phyloP scores from a whole-genome alignment of 2,329 filamentous ascomycete genomes.

The Trichoderma harzianum region DNA sequence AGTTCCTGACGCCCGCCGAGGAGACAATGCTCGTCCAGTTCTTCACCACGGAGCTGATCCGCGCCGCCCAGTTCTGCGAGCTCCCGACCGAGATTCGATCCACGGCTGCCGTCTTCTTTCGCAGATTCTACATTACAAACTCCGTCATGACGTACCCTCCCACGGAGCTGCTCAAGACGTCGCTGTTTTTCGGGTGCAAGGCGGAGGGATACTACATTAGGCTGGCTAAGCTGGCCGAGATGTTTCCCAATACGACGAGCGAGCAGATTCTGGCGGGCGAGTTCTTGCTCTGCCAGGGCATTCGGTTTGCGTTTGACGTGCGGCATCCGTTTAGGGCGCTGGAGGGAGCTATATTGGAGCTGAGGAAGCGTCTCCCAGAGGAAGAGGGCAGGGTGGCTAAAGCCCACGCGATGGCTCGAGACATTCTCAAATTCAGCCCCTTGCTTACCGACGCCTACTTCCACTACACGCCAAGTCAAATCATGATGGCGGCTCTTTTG shows the following conservation, averaged over 20 bases:
- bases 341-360: slow-evolving; percentile 81
- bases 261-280: slow-evolving; percentile 88
- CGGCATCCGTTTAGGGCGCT: slow-evolving; percentile 85
- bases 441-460: slow-evolving; percentile 95
- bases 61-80: slow-evolving; percentile 53
- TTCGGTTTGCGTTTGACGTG: slow-evolving; percentile 91
- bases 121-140: slow-evolving; percentile 93
- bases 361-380: slow-evolving; percentile 64
- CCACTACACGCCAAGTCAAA: slow-evolving; percentile 90
- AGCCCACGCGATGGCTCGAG: slow-evolving; percentile 70
- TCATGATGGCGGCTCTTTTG: slow-evolving; percentile 78
- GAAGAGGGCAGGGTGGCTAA: slow-evolving; percentile 51
- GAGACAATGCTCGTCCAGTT: slow-evolving; percentile 78
- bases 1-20: slow-evolving; percentile 79
- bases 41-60: slow-evolving; percentile 61
- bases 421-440: slow-evolving; percentile 73
- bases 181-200: slow-evolving; percentile 90
- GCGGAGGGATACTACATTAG: slow-evolving; percentile 80
- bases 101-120: slow-evolving; percentile 84
- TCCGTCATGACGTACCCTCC: slow-evolving; percentile 96
- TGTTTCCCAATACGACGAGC: slow-evolving; percentile 65
- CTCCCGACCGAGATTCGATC: slow-evolving; percentile 49
- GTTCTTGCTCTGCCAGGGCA: slow-evolving; percentile 85
- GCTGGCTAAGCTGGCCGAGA: slow-evolving; percentile 61
- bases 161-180: slow-evolving; percentile 81